Evolutionary conservation across 345 rosid species (phyloP).

Genomic region (Eucalyptus marginata): DNA sequence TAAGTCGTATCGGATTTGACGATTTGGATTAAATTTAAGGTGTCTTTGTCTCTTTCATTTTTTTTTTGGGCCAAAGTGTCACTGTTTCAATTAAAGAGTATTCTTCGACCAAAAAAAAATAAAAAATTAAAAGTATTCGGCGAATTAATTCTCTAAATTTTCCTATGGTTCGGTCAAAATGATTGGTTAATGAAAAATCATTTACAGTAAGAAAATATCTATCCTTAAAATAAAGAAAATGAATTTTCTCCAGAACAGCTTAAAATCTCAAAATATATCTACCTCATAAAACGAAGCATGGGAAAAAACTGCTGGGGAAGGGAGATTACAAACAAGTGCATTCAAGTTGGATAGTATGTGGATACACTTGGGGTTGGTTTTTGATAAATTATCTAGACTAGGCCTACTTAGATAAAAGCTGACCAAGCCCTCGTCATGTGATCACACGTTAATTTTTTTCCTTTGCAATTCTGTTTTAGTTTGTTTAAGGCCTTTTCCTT

Average conservation of each 20-base stretch:
- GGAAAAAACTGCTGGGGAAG: not conserved
- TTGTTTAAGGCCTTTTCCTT: not conserved
- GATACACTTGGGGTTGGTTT: not conserved
- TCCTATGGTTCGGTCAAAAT: too few species aligned
- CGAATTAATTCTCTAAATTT: not conserved
- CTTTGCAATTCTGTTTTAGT: not conserved
- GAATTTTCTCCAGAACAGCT: not conserved
- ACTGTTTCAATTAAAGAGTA: too few species aligned
- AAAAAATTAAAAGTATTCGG: too few species aligned
- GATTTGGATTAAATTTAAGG: too few species aligned
- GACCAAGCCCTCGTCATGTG: not conserved
- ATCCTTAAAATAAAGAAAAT: not conserved
- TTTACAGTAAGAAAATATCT: too few species aligned
- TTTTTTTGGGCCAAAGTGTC: not conserved
- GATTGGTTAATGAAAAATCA: too few species aligned
- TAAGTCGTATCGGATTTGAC: too few species aligned
- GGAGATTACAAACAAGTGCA: not conserved
- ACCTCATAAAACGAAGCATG: not conserved
- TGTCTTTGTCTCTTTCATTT: fast-evolving
- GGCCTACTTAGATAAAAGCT: not conserved
- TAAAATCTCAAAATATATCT: not conserved
- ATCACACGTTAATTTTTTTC: not conserved
- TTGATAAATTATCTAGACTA: not conserved
- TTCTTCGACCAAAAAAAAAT: too few species aligned
- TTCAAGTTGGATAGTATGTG: not conserved